Evolutionary conservation across 2,329 filamentous ascomycete species (phyloP).

Genomic region (Trichoderma koningii): DNA sequence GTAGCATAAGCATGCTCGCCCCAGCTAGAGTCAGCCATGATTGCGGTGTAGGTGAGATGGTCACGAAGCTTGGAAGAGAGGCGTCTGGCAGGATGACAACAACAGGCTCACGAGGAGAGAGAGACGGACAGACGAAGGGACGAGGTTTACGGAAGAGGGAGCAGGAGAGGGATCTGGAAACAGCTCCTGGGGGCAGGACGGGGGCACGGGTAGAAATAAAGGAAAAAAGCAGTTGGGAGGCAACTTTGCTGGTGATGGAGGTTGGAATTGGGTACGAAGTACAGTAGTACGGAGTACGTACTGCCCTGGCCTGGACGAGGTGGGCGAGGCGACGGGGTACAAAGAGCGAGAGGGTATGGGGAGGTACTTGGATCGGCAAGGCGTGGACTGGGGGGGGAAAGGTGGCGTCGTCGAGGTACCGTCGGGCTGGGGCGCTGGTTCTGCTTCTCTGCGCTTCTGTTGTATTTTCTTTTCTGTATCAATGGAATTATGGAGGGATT

Average conservation of each 20-base stretch:
- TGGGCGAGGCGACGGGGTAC: too few relatives aligned
- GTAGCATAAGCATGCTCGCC: constrained; percentile 59
- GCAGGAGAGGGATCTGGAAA: constrained; percentile 6
- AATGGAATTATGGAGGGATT: too few relatives aligned
- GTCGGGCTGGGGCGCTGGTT: constrained; percentile 9
- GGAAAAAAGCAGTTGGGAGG: constrained; percentile 11
- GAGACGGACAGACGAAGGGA: constrained; percentile 1
- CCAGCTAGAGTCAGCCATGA: constrained; percentile 45
- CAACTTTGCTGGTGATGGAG: constrained; percentile 20
- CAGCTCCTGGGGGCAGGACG: constrained; percentile 5
- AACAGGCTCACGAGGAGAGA: constrained; percentile 1
- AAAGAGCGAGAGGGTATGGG: too few relatives aligned
- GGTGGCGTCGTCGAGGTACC: constrained; percentile 21
- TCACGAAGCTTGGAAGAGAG: not conserved
- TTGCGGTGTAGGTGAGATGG: constrained; percentile 4
- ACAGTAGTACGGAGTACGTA: not conserved
- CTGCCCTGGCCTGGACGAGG: too few relatives aligned
- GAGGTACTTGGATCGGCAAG: too few relatives aligned
- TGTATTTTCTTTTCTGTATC: too few relatives aligned
- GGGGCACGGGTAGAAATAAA: constrained; percentile 18
- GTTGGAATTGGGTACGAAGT: constrained; percentile 24
- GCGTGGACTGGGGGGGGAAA: not conserved
- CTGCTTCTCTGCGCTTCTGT: not conserved
- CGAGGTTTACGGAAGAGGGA: constrained; percentile 26
- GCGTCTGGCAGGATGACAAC: not conserved